Percentiles rank a stretch among this genome's conserved stretches.
These are phyloP conservation scores for Tilletia caries DNA, from an alignment of 1,284 basidiomycete species.

Conservation along the genomic window DNA sequence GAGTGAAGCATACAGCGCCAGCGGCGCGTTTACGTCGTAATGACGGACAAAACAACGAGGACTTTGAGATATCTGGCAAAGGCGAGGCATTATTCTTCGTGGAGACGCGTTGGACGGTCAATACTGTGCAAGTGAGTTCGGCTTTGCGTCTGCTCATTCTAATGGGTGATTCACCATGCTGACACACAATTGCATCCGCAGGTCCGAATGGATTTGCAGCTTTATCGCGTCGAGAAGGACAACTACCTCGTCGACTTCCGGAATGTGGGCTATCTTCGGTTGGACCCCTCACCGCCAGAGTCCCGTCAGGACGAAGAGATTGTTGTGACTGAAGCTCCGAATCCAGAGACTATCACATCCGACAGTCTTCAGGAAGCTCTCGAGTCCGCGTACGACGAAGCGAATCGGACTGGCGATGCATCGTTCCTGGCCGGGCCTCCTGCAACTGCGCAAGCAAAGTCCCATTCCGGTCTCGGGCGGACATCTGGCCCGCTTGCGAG, in stretches of 20 bases:
- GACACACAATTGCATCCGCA: background rate
- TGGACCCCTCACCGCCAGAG: constrained; percentile 52
- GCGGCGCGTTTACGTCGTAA: constrained; percentile 8
- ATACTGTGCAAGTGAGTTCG: constrained; percentile 47
- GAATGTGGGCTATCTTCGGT: constrained; percentile 83
- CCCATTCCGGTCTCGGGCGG: constrained; percentile 20
- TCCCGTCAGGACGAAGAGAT: background rate
- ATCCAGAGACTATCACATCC: background rate
- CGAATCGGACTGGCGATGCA: constrained; percentile 24
- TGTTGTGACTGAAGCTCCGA: constrained; percentile 14
- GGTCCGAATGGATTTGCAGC: constrained; percentile 84
- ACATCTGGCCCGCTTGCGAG: constrained; percentile 22
- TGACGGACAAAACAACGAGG: constrained; percentile 12
- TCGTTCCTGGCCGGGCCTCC: background rate
- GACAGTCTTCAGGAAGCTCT: constrained; percentile 16
- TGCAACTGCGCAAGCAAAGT: constrained; percentile 4
- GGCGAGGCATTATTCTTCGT: constrained; percentile 78
- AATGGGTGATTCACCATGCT: background rate
- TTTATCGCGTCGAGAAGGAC: constrained; percentile 89
- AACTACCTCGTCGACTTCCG: constrained; percentile 99
- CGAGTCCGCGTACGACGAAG: constrained; percentile 28
- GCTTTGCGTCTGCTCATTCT: background rate
- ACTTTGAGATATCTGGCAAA: constrained; percentile 29
- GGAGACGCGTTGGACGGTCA: constrained; percentile 83
- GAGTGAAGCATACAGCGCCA: constrained; percentile 50